Evolutionary conservation across 2,329 filamentous ascomycete genomes (phyloP), one percentile per base, ranked within the genome.

Genomic region (Teratosphaeria destructans): DNA sequence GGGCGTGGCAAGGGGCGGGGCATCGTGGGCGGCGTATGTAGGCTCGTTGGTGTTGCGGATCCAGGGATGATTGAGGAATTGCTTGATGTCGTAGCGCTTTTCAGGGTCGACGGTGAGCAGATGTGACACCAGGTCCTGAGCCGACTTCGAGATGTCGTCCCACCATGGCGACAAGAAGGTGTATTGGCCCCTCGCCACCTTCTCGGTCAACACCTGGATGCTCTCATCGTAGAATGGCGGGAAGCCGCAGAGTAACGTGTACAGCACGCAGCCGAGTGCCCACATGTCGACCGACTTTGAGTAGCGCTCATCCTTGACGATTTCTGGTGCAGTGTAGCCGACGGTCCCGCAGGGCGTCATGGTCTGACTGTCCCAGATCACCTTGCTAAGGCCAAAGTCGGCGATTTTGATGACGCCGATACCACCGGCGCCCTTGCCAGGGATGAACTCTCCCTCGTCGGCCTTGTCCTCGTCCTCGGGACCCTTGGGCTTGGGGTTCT

Each of bases 201-300:
- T 99, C 72, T 99, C 93, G 1, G 94, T 97, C 62, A 99, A 83
- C 0, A 95, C 88, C 71, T 96, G 91, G 66, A 99, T 97, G 70
- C 90, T 96, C 77, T 99, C 94, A 67, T 99, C 94, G 74, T 99
- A 96, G 76, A 99, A 99, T 2, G 94, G 94, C 10, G 94, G 94
- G 78, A 99, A 99, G 14, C 94, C 94, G 68, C 94, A 99, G 16
- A 99, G 87, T 1, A 99, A 79, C 0, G 94, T 99, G 78, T 99
- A 99, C 5, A 99, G 80, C 11, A 99, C 94, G 72, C 94, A 99
- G 14, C 94, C 94, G 35, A 99, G 77, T 3, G 94, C 94, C 94
- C 94, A 99, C 94, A 99, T 99, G 71, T 99, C 94, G 54, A 99
- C 94, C 57, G 90, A 95, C 80, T 97, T 99, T 43, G 93, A 97